Conservation (phyloP, 371 early-diverging fungal species). For the Catenaria anguillulae region DNA sequence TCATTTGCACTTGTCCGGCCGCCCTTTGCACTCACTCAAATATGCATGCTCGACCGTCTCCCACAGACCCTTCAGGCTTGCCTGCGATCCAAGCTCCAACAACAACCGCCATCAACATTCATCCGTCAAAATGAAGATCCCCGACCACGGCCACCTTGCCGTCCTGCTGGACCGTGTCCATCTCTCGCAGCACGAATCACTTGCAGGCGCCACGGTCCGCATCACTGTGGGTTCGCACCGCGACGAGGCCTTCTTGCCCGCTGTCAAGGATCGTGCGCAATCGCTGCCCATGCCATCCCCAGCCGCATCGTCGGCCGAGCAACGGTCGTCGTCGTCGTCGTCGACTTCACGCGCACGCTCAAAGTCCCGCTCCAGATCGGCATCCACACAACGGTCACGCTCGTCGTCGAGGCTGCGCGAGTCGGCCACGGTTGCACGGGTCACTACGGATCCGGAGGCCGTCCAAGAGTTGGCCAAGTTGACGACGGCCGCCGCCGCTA, state of each 20-base stretch:
- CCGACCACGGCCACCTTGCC: background rate
- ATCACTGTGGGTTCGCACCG: background rate
- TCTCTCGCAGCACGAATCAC: background rate
- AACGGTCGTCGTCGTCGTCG: background rate
- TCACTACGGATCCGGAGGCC: too few species aligned
- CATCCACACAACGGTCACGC: background rate
- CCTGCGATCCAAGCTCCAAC: too few species aligned
- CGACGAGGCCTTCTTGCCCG: background rate
- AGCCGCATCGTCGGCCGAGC: background rate
- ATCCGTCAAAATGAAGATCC: background rate
- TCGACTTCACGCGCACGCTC: background rate
- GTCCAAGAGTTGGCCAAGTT: too few species aligned
- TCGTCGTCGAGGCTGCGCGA: too few species aligned
- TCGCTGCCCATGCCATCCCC: background rate
- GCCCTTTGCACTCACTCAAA: too few species aligned
- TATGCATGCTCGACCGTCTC: too few species aligned
- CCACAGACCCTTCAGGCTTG: too few species aligned
- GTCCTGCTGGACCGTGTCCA: background rate
- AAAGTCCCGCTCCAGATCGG: background rate
- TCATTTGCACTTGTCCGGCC: too few species aligned
- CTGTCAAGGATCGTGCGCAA: background rate
- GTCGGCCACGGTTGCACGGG: background rate
- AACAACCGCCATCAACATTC: too few species aligned
- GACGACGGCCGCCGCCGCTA: background rate
- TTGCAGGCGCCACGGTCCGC: background rate